phyloP scores from a whole-genome alignment of 106 monocot genomes.

The Dendrobium officinale region DNA sequence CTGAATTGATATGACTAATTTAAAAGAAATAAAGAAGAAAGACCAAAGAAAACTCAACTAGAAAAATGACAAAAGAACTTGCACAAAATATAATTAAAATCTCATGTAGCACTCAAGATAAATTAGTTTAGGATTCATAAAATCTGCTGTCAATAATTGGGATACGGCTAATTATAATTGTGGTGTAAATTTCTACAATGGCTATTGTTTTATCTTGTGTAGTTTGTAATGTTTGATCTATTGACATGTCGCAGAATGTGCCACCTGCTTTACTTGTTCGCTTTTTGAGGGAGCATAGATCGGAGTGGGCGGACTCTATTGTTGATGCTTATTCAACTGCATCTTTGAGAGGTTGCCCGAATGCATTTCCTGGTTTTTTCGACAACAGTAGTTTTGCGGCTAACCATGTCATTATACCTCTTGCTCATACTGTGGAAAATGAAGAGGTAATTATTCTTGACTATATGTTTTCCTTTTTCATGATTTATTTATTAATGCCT shows the following conservation, averaged over 20 bases:
- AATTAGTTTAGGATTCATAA: neutral
- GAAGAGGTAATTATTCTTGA: slow-evolving; percentile 59
- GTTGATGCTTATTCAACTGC: slow-evolving; percentile 83
- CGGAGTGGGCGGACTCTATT: slow-evolving; percentile 87
- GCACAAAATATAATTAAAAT: neutral
- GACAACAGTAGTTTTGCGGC: slow-evolving; percentile 37
- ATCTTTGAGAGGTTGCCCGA: slow-evolving; percentile 62
- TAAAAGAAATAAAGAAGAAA: neutral
- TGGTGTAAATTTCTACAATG: neutral
- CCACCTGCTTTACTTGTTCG: slow-evolving; percentile 87
- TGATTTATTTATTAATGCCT: too few relatives aligned
- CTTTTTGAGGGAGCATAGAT: slow-evolving; percentile 88
- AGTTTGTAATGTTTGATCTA: neutral
- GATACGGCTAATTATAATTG: neutral
- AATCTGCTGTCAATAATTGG: neutral
- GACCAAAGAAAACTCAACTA: neutral
- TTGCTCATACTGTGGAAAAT: slow-evolving; percentile 82
- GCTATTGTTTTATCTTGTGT: neutral
- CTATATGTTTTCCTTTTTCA: neutral
- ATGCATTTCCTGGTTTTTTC: slow-evolving; percentile 53
- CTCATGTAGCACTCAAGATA: neutral
- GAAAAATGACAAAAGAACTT: neutral
- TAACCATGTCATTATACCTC: slow-evolving; percentile 72
- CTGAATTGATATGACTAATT: neutral
- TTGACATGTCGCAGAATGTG: slow-evolving; percentile 54